A percentile compares a stretch with the other conserved stretches of the same genome.
These are phyloP conservation scores for Chaetomiaceae sp. DNA, from an alignment of 2,329 filamentous ascomycete species.

Conservation along the genomic window DNA sequence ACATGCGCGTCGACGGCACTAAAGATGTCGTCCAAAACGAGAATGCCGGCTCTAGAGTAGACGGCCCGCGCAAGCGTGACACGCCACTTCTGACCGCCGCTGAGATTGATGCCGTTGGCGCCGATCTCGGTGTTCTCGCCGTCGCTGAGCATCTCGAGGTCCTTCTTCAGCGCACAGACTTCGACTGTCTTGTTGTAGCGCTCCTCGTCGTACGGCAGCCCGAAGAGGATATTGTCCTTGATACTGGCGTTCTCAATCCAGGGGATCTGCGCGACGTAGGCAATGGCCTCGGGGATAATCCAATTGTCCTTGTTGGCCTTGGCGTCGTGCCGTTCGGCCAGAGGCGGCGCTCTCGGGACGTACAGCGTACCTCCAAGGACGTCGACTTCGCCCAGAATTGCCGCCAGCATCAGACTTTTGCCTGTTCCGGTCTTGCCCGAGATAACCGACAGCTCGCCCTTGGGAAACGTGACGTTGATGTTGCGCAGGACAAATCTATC, in stretches of 20 bases:
- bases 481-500: conserved; percentile 62
- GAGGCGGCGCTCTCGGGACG: conserved; percentile 46
- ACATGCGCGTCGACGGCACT: conserved; percentile 79
- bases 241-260: conserved; percentile 84
- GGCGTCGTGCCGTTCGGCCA: conserved; percentile 54
- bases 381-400: conserved; percentile 72
- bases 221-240: conserved; percentile 74
- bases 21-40: conserved; percentile 81
- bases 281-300: conserved; percentile 65
- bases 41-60: conserved; percentile 71
- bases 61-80: conserved; percentile 74
- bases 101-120: conserved; percentile 78
- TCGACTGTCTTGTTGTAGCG: conserved; percentile 67
- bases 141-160: conserved; percentile 70
- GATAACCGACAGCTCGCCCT: conserved; percentile 66
- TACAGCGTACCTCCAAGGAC: conserved; percentile 59
- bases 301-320: conserved; percentile 62
- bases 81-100: conserved; percentile 79
- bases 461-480: conserved; percentile 62
- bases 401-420: conserved; percentile 69
- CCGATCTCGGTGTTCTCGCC: conserved; percentile 79
- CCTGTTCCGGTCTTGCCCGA: conserved; percentile 74
- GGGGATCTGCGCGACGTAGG: conserved; percentile 73
- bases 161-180: conserved; percentile 70
- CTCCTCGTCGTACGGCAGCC: conserved; percentile 62